Evolutionary conservation across 352 stramenopile genomes (phyloP), one percentile per base, ranked within the genome.

Genomic region (Vaucheria bursata): DNA sequence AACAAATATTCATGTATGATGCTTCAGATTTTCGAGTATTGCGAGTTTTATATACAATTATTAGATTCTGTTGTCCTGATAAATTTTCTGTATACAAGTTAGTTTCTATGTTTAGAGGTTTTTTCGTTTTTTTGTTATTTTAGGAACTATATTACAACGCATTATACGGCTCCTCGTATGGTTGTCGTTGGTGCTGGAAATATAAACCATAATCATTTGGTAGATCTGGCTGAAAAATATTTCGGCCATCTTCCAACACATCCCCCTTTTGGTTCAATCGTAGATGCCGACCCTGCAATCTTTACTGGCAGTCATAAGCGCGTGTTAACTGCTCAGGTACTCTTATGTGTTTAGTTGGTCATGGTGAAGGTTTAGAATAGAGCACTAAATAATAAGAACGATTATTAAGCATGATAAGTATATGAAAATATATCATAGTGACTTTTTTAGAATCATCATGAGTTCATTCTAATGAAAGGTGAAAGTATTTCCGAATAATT

Each of bases 81-180:
- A n/a, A n/a, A n/a, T n/a, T n/a, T n/a, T n/a, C n/a, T n/a, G n/a
- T n/a, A n/a, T n/a, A n/a, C n/a, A n/a, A n/a, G n/a, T n/a, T n/a
- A n/a, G n/a, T n/a, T n/a, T n/a, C n/a, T n/a, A n/a, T n/a, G n/a
- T n/a, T n/a, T n/a, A n/a, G n/a, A n/a, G 39, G 5, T 50, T 18
- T 69, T 69, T 18, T 69, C 59, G 31, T 69, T 69, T 69, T 69
- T 69, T n/a, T 52, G 25, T 12, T 18, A 3, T 37, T 72, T 5
- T 6, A 36, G 34, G 38, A 25, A 32, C 29, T 99, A 98, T 90
- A 97, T 99, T 74, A 89, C 95, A 32, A 98, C 95, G n/a, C 95
- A 99, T 90, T 99, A 99, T 89, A 98, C 95, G 33, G 95, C 96
- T n/a, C 93, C 94, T 29, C 91, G 94, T 64, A 98, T 99, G 91